Base-by-base conservation (phyloP, 805 yeast genomes). In the Wickerhamiella cacticola region DNA sequence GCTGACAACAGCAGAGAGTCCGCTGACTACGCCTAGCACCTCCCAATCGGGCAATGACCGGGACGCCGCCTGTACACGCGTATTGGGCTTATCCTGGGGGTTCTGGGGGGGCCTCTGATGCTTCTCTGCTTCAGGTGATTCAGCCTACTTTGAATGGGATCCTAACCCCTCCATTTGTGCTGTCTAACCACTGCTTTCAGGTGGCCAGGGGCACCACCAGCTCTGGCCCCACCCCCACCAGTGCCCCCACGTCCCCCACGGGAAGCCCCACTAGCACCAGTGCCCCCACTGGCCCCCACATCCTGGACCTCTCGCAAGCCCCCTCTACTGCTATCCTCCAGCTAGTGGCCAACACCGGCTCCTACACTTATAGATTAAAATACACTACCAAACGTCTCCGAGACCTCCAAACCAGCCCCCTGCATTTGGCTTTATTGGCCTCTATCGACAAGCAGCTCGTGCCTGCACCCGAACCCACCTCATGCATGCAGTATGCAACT, bases 341-440 rank as follows among this genome's bases (percentile, higher is more conserved):
- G 23, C 12, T 19, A 10, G 29, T 36, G 3, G 48, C 42, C 18
- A 38, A 45, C 7, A 24, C 40, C 3, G 48, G 48, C 31, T 45
- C 48, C 9, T 45, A 39, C n/a, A 3, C 48, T 1, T 40, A 50
- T 6, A 51, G 58, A 3, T 34, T 55, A 13, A 9, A 13, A 6
- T 28, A 23, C 3, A 53, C 53, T 1, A 48, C 40, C 1, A 22
- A n/a, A 3, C 50, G 41, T 16, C 48, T 53, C 2, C 41, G 46
- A 3, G 28, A 19, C 8, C 31, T 38, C 13, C 9, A 23, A 4
- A 29, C 36, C n/a, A 22, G 23, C 5, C 13, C 18, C 3, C 28
- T 34, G 5, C 22, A 49, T 9, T 23, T 46, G 7, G 53, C 56
- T 6, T 39, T 53, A 0, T 48, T 52, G 2, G 19, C 46, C 1